Percentiles rank a stretch among this genome's conserved stretches.
Evolutionary conservation across 1,284 basidiomycete species (phyloP).

Genomic region (Sanghuangporus baumii): DNA sequence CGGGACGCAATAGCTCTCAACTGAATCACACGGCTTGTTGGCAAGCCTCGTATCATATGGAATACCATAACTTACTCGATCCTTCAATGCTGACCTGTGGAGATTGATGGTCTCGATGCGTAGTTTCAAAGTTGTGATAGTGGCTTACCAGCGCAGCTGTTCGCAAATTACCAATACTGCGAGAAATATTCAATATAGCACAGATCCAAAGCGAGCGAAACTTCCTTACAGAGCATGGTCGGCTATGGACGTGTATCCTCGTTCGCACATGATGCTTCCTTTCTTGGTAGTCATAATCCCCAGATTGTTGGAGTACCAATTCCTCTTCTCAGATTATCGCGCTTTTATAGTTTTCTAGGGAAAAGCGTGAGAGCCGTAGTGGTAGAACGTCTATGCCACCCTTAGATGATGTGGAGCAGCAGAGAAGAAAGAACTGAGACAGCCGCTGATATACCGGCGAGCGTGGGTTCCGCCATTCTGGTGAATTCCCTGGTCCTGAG

Average conservation of each 20-base stretch:
- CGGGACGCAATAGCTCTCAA: conserved; percentile 87
- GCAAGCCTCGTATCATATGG: not conserved
- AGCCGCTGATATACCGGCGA: not conserved
- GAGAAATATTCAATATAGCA: not conserved
- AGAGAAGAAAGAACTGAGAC: no score
- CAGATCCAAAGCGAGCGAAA: not conserved
- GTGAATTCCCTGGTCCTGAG: not conserved
- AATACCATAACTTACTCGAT: conserved; percentile 47
- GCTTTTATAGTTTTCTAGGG: not conserved
- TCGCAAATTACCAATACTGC: conserved; percentile 72
- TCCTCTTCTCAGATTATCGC: not conserved
- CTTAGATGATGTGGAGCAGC: not conserved
- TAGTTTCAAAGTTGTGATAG: not conserved
- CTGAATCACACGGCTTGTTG: conserved; percentile 29
- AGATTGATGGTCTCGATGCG: conserved; percentile 13
- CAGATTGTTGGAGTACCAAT: not conserved
- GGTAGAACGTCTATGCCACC: no score
- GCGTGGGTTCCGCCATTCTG: not conserved
- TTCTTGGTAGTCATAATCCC: not conserved
- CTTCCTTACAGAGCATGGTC: conserved; percentile 63
- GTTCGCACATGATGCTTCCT: conserved; percentile 21
- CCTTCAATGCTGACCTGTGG: conserved; percentile 67
- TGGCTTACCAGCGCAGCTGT: conserved; percentile 65
- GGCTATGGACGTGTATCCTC: conserved; percentile 60
- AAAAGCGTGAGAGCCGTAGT: not conserved